phyloP scores from a whole-genome alignment of 2,329 filamentous ascomycete species.

The Pseudogymnoascus sp. region DNA sequence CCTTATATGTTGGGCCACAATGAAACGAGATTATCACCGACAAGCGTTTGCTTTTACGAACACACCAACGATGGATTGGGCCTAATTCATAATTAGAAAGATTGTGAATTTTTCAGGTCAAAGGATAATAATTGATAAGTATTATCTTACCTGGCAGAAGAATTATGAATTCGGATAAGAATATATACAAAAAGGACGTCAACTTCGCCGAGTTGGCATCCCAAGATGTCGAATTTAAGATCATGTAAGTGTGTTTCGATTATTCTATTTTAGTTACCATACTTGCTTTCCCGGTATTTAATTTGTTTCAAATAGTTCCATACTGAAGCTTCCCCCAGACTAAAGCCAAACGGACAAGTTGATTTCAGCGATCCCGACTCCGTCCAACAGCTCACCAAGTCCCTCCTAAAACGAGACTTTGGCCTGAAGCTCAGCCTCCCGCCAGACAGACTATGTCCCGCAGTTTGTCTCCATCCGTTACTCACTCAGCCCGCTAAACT shows the following conservation, averaged over 20 bases:
- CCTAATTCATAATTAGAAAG: neutral
- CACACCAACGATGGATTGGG: neutral
- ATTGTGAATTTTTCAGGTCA: neutral
- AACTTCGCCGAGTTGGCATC: slow-evolving; percentile 57
- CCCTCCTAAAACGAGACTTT: slow-evolving; percentile 71
- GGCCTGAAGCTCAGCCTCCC: slow-evolving; percentile 64
- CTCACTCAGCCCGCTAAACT: neutral
- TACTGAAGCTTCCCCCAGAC: slow-evolving; percentile 27
- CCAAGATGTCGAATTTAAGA: slow-evolving; percentile 52
- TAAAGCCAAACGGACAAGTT: slow-evolving; percentile 52
- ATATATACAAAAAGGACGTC: slow-evolving; percentile 49
- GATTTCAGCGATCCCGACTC: slow-evolving; percentile 75
- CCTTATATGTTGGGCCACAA: neutral
- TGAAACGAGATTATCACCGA: neutral
- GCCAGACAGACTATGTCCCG: slow-evolving; percentile 74
- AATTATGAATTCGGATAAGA: slow-evolving; percentile 18
- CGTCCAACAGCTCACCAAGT: slow-evolving; percentile 74
- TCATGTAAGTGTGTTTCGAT: slow-evolving; percentile 38
- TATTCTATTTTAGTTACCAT: neutral
- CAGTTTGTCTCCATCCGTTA: slow-evolving; percentile 44
- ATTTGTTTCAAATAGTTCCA: neutral
- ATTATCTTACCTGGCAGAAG: no score
- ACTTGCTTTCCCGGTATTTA: neutral
- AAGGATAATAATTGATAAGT: neutral
- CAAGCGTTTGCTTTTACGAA: neutral